A percentile compares a stretch with the other conserved stretches of the same genome.
Conservation (phyloP, 306 rosid species). For the Pterocarpus macrocarpus region DNA sequence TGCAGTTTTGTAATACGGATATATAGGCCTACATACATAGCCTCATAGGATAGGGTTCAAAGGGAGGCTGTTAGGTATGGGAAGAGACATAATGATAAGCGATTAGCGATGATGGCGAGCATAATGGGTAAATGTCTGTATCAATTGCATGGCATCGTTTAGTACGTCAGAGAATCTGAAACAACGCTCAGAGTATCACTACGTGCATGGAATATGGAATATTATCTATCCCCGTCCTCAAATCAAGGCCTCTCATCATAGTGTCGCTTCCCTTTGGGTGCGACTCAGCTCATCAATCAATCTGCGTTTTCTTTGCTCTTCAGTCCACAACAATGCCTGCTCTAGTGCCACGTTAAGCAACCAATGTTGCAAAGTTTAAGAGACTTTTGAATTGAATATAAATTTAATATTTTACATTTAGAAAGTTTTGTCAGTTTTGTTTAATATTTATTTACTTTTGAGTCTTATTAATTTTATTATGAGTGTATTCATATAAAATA, state of each 20-base stretch:
- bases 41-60: constrained; percentile 29
- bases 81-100: constrained; percentile 1
- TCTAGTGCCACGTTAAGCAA: too few relatives aligned
- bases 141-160: constrained; percentile 45
- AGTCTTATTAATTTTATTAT: too few relatives aligned
- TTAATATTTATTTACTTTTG: too few relatives aligned
- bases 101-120: constrained; percentile 9
- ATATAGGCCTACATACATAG: not conserved
- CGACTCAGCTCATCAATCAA: not conserved
- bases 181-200: constrained; percentile 43
- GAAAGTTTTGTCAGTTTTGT: too few relatives aligned
- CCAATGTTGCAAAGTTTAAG: too few relatives aligned
- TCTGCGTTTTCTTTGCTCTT: not conserved
- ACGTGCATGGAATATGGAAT: constrained; percentile 46
- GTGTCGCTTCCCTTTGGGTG: not conserved
- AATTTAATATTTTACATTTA: too few relatives aligned
- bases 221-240: constrained; percentile 8
- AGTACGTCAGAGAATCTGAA: constrained; percentile 51
- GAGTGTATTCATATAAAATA: too few relatives aligned
- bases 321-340: constrained; percentile 1
- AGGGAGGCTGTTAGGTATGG: not conserved
- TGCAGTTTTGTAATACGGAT: too few relatives aligned
- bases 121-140: constrained; percentile 41
- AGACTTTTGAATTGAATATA: too few relatives aligned
- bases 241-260: constrained; percentile 29